Evolutionary conservation across 2,329 filamentous ascomycete species (phyloP), one percentile per base, ranked within the genome.

Genomic region (Ceratocystis albifundus): DNA sequence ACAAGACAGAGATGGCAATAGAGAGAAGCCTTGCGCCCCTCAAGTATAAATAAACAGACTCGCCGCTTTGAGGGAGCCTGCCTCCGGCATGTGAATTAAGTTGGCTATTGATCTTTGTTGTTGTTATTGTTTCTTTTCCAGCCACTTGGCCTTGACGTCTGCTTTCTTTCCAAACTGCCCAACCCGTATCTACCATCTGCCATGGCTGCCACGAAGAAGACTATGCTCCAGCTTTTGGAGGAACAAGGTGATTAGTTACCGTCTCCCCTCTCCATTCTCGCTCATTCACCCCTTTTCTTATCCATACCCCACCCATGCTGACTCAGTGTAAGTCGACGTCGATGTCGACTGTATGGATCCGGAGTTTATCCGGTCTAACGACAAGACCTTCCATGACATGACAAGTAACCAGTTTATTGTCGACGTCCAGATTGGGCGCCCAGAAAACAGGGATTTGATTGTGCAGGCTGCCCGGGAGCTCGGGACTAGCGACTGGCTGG

Each of bases 291-390:
- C 53, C 44, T 8, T 15, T 32, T 36, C 1, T 50, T 7, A 8
- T 20, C 46, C 46, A 22, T 20, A 22, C 46, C 20, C 1, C n/a
- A 22, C 25, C 46, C 48, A 8, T 50, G n/a, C 48, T 50, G 48
- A 50, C 48, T 50, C 20, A 50, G 4, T 41, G 25, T 46, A 63
- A 81, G 79, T 81, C 67, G 77, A 81, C 41, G 74, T 81, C 65
- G 79, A 81, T 68, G 77, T 81, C 28, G 79, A 81, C 69, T 80
- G 77, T 74, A 81, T 81, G 79, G 79, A 79, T 67, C 76, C 78
- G 0, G 76, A 78, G 15, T 80, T 77, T 70, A 77, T 79, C 68
- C 76, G 76, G 66, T 72, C 71, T n/a, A 77, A 80, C 71, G 74
- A 75, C 10, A 75, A 80, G 67, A 74, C 73, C 3, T 76, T 77